Conservation (phyloP, 345 rosid species). For the Ceriops tagal region DNA sequence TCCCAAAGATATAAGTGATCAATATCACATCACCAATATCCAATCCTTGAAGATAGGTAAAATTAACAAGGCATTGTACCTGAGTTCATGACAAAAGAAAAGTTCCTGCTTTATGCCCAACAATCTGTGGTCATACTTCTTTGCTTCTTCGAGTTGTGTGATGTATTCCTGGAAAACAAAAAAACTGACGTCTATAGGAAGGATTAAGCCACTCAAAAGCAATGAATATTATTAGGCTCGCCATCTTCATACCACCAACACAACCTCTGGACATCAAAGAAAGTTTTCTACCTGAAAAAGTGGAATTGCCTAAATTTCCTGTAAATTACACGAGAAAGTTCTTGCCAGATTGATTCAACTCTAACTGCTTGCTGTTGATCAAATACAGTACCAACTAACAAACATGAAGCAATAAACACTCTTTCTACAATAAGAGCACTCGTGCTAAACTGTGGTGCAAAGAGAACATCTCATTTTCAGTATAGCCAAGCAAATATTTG, state of each 20-base stretch:
- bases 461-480: too few relatives aligned
- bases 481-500: too few relatives aligned
- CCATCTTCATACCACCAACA: not conserved
- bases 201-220: not conserved
- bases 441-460: too few relatives aligned
- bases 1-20: conserved; percentile 14
- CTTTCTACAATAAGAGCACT: too few relatives aligned
- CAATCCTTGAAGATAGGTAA: conserved; percentile 1
- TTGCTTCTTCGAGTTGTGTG: conserved; percentile 70
- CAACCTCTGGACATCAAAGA: not conserved
- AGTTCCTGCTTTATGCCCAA: conserved; percentile 91
- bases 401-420: not conserved
- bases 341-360: not conserved
- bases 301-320: too few relatives aligned
- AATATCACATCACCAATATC: conserved; percentile 11
- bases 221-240: not conserved
- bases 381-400: not conserved
- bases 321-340: not conserved
- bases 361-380: not conserved
- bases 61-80: conserved; percentile 38
- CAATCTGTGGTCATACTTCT: conserved; percentile 86
- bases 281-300: not conserved
- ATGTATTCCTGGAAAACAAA: conserved; percentile 61
- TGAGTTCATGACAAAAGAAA: conserved; percentile 80
- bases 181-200: not conserved